Conservation (phyloP, 768 basidiomycete species). For the Sistotremastrum suecicum region DNA sequence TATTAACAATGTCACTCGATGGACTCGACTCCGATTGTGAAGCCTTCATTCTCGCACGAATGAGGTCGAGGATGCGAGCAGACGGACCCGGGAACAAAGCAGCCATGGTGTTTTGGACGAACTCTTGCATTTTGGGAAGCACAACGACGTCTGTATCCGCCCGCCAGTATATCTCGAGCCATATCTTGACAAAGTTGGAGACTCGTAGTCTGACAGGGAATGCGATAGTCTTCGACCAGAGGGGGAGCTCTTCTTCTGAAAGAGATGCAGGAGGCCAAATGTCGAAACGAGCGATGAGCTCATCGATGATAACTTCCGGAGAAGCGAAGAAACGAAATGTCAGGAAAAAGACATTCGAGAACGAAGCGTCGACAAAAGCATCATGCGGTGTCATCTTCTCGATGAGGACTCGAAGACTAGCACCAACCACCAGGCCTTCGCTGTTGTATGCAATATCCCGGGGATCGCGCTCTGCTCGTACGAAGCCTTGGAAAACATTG, state of each 20-base stretch:
- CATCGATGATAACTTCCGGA: slow-evolving; percentile 59
- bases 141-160: slow-evolving; percentile 56
- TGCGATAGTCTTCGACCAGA: slow-evolving; percentile 83
- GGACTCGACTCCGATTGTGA: slow-evolving; percentile 18
- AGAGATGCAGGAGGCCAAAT: slow-evolving; percentile 47
- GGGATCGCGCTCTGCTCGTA: slow-evolving; percentile 79
- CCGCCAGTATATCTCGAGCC: slow-evolving; percentile 89
- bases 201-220: slow-evolving; percentile 84
- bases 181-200: slow-evolving; percentile 84
- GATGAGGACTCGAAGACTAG: slow-evolving; percentile 78
- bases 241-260: slow-evolving; percentile 41
- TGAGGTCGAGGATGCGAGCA: slow-evolving; percentile 57
- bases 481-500: slow-evolving; percentile 36
- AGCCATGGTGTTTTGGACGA: slow-evolving; percentile 47
- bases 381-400: slow-evolving; percentile 97
- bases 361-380: slow-evolving; percentile 74
- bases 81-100: slow-evolving; percentile 54
- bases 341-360: slow-evolving; percentile 83
- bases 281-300: slow-evolving; percentile 74
- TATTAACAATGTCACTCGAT: slow-evolving; percentile 18
- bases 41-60: slow-evolving; percentile 28
- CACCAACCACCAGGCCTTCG: slow-evolving; percentile 84
- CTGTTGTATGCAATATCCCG: slow-evolving; percentile 84
- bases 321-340: slow-evolving; percentile 89
- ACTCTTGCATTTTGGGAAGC: slow-evolving; percentile 39